Evolutionary conservation across 495 filamentous ascomycete genomes (phyloP), one percentile per base, ranked within the genome.

Genomic region (Penicillium longicatenatum): DNA sequence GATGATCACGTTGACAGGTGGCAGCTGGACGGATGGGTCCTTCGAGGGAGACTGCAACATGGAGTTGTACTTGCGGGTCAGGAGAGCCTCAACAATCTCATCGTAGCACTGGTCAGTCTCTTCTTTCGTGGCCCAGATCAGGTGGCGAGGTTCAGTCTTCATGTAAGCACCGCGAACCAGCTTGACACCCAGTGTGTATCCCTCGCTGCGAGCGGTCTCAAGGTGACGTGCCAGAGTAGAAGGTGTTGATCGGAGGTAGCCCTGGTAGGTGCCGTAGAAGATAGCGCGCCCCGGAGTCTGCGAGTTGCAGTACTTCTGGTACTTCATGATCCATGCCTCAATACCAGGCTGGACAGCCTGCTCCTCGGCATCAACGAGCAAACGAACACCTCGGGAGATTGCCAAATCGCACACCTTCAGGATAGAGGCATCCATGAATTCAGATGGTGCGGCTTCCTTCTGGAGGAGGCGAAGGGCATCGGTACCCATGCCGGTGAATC

Each of bases 281-380:
- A 89, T 79, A n/a, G 85, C 85, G 21, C 76, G 76, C 42, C 79
- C 80, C 24, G 78, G 83, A 21, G 72, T 75, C 43, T 78, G 77
- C 0, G 75, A 71, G 44, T 84, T 89, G 77, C 96, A 97, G 77
- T 90, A 91, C 60, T 86, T 83, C 79, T 92, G 89, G 67, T 91
- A 90, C 19, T 78, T 75, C 54, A 94, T 75, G 5, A 87, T 88
- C 93, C 93, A 98, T 51, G 82, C 77, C 70, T 97, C 88, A 59
- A 97, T 93, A 8, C 93, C 92, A 9, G 77, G 78, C 70, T 97
- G 92, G 14, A 95, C 79, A 11, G 83, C 82, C 59, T 85, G 82
- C 68, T 97, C 92, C 71, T 98, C 93, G 6, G 93, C 93, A 65
- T 96, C 93, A 51, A 96, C 89, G 5, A 97, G 79, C n/a, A 98